Evolutionary conservation across 1,284 basidiomycete genomes (phyloP).

Genomic region (Pyrrhoderma noxium): DNA sequence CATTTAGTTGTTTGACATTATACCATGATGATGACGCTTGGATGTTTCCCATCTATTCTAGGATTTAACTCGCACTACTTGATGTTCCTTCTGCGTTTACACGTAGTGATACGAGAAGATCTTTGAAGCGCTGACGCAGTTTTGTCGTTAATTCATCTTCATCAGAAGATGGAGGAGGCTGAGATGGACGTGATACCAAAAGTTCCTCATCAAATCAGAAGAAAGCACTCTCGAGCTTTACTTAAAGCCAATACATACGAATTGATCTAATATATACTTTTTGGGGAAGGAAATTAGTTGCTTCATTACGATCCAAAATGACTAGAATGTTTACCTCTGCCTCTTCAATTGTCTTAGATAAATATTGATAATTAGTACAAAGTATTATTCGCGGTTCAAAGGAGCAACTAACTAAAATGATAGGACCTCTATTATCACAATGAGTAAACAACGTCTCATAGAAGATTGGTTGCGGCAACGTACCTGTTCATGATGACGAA

Average conservation of each 20-base stretch:
- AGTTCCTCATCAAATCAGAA: background rate
- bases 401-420: constrained; percentile 9
- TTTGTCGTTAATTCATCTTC: constrained; percentile 25
- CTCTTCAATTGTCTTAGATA: constrained; percentile 27
- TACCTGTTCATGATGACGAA: constrained; percentile 14
- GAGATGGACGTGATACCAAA: background rate
- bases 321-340: constrained; percentile 22
- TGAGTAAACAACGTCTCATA: background rate
- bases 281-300: background rate
- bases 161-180: constrained; percentile 25
- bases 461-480: background rate
- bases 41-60: background rate
- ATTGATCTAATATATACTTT: constrained; percentile 27
- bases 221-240: too few species aligned
- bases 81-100: constrained; percentile 23
- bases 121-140: constrained; percentile 24
- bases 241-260: constrained; percentile 19
- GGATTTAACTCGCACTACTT: background rate
- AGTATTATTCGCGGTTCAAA: too few species aligned
- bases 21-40: too few species aligned
- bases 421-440: constrained; percentile 9
- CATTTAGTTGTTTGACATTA: too few species aligned
- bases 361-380: background rate
- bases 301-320: too few species aligned
- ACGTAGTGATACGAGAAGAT: constrained; percentile 23